Conservation (phyloP, 2,329 filamentous ascomycete species). For the Hypoxylon sp. region DNA sequence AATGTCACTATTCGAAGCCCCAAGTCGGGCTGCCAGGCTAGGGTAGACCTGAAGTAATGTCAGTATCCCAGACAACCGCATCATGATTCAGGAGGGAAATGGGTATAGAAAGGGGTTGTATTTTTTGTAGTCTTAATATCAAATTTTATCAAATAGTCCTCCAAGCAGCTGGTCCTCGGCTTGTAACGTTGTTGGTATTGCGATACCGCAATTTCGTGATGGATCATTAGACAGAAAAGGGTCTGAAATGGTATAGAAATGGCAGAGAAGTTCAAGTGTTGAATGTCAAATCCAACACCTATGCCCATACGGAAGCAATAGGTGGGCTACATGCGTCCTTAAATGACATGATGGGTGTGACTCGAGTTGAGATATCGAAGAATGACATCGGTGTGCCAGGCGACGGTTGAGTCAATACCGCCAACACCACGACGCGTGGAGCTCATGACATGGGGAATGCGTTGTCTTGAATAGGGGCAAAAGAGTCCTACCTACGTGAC, state of each 20-base stretch:
- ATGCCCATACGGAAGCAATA: conserved; percentile 14
- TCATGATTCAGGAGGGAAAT: conserved; percentile 34
- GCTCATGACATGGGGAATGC: conserved; percentile 48
- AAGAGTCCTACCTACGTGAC: conserved; percentile 45
- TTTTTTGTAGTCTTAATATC: conserved; percentile 17
- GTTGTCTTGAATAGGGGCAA: conserved; percentile 47
- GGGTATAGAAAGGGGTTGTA: conserved; percentile 11
- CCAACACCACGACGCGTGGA: conserved; percentile 36
- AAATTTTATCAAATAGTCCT: conserved; percentile 30
- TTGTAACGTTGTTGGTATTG: conserved; percentile 13
- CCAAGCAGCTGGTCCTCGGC: conserved; percentile 24
- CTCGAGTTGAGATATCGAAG: conserved; percentile 32
- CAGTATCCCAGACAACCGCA: conserved; percentile 50
- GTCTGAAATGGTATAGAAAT: conserved; percentile 11
- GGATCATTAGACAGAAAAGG: conserved; percentile 10
- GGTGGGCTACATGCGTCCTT: conserved; percentile 33
- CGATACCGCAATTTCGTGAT: conserved; percentile 21
- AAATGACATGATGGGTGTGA: conserved; percentile 29
- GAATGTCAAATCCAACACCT: conserved; percentile 1
- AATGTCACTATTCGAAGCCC: conserved; percentile 22
- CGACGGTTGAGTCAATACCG: conserved; percentile 40
- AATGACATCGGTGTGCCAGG: conserved; percentile 49
- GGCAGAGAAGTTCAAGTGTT: conserved; percentile 9
- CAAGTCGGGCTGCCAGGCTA: conserved; percentile 42
- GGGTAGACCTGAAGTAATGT: conserved; percentile 50